Percentiles rank a stretch among this genome's conserved stretches.
Conservation (phyloP, 805 yeast species). For the Scheffersomyces amazonensis region DNA sequence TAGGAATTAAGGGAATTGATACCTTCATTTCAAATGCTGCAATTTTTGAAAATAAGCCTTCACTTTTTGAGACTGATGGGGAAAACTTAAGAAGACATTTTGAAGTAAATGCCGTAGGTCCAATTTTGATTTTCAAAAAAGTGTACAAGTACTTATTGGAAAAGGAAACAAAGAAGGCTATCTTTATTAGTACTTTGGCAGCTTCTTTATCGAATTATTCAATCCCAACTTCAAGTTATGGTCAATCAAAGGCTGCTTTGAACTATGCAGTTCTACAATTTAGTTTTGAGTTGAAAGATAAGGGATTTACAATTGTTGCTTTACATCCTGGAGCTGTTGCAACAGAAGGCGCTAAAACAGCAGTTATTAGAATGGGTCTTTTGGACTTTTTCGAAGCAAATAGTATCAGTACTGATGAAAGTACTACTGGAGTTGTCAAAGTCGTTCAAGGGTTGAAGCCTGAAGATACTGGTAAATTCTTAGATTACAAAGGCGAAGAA, state of each 20-base stretch:
- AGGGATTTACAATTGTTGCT: conserved; percentile 17
- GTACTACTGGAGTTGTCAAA: background rate
- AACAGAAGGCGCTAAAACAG: conserved; percentile 25
- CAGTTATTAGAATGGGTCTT: background rate
- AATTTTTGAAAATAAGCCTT: background rate
- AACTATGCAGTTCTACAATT: conserved; percentile 25
- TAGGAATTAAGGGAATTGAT: conserved; percentile 29
- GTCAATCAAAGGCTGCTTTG: conserved; percentile 35
- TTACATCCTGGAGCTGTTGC: conserved; percentile 40
- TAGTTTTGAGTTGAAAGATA: conserved; percentile 18
- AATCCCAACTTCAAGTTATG: no score
- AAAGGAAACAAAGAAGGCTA: background rate
- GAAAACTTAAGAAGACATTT: background rate
- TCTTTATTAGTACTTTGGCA: background rate
- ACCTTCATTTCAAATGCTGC: conserved; percentile 35
- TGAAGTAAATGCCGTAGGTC: background rate
- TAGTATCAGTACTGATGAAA: background rate
- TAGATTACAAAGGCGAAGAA: background rate
- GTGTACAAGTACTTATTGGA: background rate
- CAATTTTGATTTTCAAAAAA: background rate
- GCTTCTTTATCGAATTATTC: no score
- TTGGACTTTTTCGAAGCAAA: background rate
- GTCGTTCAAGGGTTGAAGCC: background rate
- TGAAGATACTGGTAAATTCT: background rate
- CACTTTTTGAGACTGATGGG: background rate